Evolutionary conservation across 768 basidiomycete genomes (phyloP).

Genomic region (Leccinum longicurvipes): DNA sequence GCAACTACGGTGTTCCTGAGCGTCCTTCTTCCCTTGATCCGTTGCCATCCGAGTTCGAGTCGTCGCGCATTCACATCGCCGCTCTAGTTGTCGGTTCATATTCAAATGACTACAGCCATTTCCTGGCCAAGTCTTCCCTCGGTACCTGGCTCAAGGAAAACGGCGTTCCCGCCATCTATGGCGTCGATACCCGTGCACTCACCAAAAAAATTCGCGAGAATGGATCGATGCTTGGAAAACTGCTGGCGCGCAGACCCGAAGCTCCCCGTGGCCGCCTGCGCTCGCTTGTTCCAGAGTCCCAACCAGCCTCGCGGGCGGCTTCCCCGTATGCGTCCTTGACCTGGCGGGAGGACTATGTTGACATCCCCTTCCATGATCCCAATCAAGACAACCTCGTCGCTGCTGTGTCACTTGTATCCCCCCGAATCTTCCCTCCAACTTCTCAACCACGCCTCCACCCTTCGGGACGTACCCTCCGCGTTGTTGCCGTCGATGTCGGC

Average conservation of each 20-base stretch:
- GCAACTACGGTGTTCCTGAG: slow-evolving; percentile 95
- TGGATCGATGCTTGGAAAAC: slow-evolving; percentile 85
- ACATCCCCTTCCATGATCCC: slow-evolving; percentile 83
- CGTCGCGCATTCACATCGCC: slow-evolving; percentile 88
- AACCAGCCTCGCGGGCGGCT: slow-evolving; percentile 44
- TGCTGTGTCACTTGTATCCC: slow-evolving; percentile 69
- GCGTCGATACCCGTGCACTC: slow-evolving; percentile 93
- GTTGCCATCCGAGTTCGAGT: slow-evolving; percentile 84
- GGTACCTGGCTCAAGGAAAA: slow-evolving; percentile 94
- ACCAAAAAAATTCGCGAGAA: slow-evolving; percentile 96
- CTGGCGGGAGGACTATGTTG: slow-evolving; percentile 84
- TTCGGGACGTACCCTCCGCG: slow-evolving; percentile 74
- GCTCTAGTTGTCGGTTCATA: slow-evolving; percentile 92
- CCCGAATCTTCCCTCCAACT: slow-evolving; percentile 67
- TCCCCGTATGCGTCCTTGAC: slow-evolving; percentile 50
- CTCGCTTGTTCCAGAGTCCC: slow-evolving; percentile 35
- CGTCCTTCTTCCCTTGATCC: slow-evolving; percentile 49
- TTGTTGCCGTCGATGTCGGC: slow-evolving; percentile 94
- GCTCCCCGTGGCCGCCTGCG: slow-evolving; percentile 38
- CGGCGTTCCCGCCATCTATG: slow-evolving; percentile 89
- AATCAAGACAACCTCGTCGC: slow-evolving; percentile 91
- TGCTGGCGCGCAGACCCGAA: slow-evolving; percentile 63
- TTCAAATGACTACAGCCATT: slow-evolving; percentile 92
- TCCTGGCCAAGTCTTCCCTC: slow-evolving; percentile 84
- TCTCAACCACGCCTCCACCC: slow-evolving; percentile 62